Evolutionary conservation across 306 rosid genomes (phyloP), one percentile per base, ranked within the genome.

Genomic region (Pyrus communis): DNA sequence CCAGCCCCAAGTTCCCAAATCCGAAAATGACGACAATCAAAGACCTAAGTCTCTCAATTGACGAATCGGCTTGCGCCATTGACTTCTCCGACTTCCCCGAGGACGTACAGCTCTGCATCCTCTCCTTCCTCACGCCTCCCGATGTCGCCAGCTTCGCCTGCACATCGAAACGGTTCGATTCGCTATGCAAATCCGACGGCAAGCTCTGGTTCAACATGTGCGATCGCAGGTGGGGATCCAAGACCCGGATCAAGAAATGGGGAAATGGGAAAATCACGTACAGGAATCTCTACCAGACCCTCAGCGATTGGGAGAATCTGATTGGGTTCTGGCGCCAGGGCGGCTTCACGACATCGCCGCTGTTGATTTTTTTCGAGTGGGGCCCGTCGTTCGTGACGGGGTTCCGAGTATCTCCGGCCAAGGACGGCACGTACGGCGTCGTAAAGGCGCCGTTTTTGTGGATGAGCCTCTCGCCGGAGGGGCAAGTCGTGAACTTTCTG

Each of bases 291-390:
- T 96, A 89, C 78, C 75, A 66, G n/a, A 88, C 93, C 13, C 94
- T 96, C 42, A 75, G 75, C 72, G 83, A 80, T 19, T 92, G 88
- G 93, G 97, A 96, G 73, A 87, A 89, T 59, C 77, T 92, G 27
- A 88, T 96, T 15, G 98, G 98, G 9, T 92, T 96, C 80, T 96
- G 98, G 99, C 93, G 98, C 78, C 91, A 95, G 11, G 89, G 93
- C 69, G 98, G 97, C 1, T 5, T 74, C 0, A 86, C 83, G 0
- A 84, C 76, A n/a, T 86, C 93, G 1, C 91, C 97, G 4, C 86
- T 88, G 23, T 75, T 96, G 87, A 73, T 96, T 4, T 86, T 91
- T 85, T 91, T 96, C 84, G 93, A 96, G 78, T 96, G 99, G 99
- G 93, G 97, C 12, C 73, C 86, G 0, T 83, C 91, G 11, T 96